phyloP scores from a whole-genome alignment of 1,139 yeast species.

The Petasospora rhodanensis region DNA sequence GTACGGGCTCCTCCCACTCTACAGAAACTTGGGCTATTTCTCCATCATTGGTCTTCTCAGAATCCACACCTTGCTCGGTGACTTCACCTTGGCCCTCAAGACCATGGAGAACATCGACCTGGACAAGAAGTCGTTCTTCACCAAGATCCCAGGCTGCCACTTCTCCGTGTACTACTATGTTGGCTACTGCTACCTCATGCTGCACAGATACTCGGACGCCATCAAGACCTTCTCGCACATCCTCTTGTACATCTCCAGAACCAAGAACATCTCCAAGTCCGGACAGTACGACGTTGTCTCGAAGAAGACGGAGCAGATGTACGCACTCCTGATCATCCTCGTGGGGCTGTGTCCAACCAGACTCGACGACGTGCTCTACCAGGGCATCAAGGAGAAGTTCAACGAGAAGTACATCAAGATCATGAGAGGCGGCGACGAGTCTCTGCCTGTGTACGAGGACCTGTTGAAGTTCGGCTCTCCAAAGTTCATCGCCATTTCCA shows the following conservation, averaged over 20 bases:
- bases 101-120: conserved; percentile 43
- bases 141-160: conserved; percentile 43
- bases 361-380: conserved; percentile 39
- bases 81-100: conserved; percentile 42
- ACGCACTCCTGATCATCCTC: conserved; percentile 42
- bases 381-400: conserved; percentile 40
- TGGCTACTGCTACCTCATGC: conserved; percentile 46
- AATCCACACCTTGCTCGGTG: conserved; percentile 45
- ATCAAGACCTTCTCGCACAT: conserved; percentile 44
- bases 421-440: conserved; percentile 39
- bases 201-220: conserved; percentile 45
- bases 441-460: conserved; percentile 39
- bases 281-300: conserved; percentile 43
- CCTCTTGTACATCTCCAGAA: conserved; percentile 40
- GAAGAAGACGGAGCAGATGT: conserved; percentile 48
- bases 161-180: conserved; percentile 47
- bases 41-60: conserved; percentile 43
- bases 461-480: conserved; percentile 43
- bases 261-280: conserved; percentile 39
- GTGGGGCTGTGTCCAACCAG: conserved; percentile 43
- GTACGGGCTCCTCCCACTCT: conserved; percentile 38
- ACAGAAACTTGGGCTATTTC: conserved; percentile 45
- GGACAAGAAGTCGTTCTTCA: conserved; percentile 40
- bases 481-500: conserved; percentile 40
- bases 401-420: conserved; percentile 40